Percentiles rank a stretch among this genome's conserved stretches.
Evolutionary conservation across 345 rosid genomes (phyloP).

Genomic region (Murraya paniculata): DNA sequence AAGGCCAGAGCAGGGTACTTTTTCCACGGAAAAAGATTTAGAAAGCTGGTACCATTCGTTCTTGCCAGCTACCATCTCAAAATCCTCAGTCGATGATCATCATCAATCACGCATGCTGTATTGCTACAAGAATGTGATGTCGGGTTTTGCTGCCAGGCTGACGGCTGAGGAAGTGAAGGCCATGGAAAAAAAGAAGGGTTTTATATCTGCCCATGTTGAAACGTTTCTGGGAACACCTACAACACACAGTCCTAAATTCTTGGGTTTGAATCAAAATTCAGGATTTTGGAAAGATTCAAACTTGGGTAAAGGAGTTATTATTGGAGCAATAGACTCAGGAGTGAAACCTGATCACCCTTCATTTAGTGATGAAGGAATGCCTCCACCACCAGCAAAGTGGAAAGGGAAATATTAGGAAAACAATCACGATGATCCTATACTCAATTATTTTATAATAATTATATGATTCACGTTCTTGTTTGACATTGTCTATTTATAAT

Average conservation of each 20-base stretch:
- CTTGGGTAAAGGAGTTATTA: constrained; percentile 47
- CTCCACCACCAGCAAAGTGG: no score
- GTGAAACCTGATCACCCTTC: constrained; percentile 30
- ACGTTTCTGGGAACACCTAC: constrained; percentile 35
- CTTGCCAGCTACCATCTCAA: constrained; percentile 21
- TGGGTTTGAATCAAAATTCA: constrained; percentile 37
- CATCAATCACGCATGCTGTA: constrained; percentile 26
- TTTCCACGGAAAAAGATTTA: background rate
- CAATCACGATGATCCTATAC: no score
- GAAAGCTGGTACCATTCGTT: constrained; percentile 36
- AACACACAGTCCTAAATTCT: constrained; percentile 44
- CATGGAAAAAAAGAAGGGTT: constrained; percentile 37
- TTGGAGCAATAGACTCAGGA: constrained; percentile 53
- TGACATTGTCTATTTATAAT: no score
- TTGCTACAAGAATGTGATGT: constrained; percentile 33
- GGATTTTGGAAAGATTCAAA: constrained; percentile 39
- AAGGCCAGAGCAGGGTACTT: constrained; percentile 16
- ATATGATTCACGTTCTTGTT: no score
- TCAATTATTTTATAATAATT: no score
- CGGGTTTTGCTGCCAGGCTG: constrained; percentile 54
- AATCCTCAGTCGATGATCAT: constrained; percentile 4
- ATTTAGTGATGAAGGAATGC: no score
- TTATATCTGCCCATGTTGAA: constrained; percentile 34
- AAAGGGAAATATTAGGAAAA: no score
- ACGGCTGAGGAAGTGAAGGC: constrained; percentile 40